Base-by-base conservation (phyloP, 2,329 filamentous ascomycete species). In the Decorospora gaudefroyi region DNA sequence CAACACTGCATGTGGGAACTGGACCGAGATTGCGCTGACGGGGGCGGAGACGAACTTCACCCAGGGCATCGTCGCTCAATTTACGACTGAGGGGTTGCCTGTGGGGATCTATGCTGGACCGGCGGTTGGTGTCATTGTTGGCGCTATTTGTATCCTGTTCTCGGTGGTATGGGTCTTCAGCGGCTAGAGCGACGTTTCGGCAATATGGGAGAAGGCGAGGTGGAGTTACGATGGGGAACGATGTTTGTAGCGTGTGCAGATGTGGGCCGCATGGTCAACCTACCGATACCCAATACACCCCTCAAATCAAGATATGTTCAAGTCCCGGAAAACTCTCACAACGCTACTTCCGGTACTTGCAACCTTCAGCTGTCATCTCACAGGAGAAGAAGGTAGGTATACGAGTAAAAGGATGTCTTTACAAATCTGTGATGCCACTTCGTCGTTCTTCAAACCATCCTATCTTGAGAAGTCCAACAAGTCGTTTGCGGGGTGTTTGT, bases 11-110 rank as follows among this genome's bases (percentile, higher is more conserved):
- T 78, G 76, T 54, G 74, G 74, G 10, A 78, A 78, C 62, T 59
- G 74, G 51, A 75, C 72, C 7, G 61, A 66, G 32, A 55, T 76
- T 32, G 75, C 75, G n/a, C 25, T 75, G n/a, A 57, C 57, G 16
- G 74, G 72, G 49, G 75, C 74, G 3, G 73, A 61, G 32, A 57
- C 44, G 32, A 78, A 78, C 59, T 74, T 77, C 51, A 75, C 74
- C 3, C 49, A 58, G 22, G 72, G 73, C 19, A 70, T 68, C 28
- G 72, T 78, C 22, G 61, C 55, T 10, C 64, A 65, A 38, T 69
- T 64, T 27, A 58, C 56, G 4, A 64, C 63, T 1, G 61, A 58
- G 30, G 61, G 56, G 4, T 30, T 66, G 16, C 64, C 64, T 1
- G 58, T 64, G n/a, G 64, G 64, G 1, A 65, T 64, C 32, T 45